Conservation (phyloP, 441 rosid genomes). For the Capsella rubella region DNA sequence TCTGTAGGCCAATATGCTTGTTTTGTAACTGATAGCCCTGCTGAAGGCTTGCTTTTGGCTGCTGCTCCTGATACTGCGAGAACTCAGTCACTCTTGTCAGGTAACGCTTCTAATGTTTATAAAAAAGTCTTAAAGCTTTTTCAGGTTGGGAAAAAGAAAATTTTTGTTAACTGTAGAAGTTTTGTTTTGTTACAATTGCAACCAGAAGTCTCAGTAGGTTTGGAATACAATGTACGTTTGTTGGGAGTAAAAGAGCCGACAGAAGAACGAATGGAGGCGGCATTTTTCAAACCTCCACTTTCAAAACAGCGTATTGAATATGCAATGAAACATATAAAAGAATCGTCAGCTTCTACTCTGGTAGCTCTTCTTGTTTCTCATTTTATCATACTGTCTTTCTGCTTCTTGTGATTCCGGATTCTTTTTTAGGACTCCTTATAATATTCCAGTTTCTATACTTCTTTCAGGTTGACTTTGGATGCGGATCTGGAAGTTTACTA, state of each 20-base stretch:
- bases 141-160: not conserved
- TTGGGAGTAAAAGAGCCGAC: slow-evolving; percentile 74
- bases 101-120: slow-evolving; percentile 54
- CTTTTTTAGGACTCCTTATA: not conserved
- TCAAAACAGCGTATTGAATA: slow-evolving; percentile 93
- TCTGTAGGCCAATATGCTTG: slow-evolving; percentile 81
- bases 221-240: slow-evolving; percentile 58
- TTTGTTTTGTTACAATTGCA: slow-evolving; percentile 14
- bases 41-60: slow-evolving; percentile 64
- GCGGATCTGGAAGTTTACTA: slow-evolving; percentile 89
- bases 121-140: not conserved
- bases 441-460: not conserved
- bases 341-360: slow-evolving; percentile 74
- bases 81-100: slow-evolving; percentile 51
- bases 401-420: slow-evolving; percentile 4
- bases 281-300: slow-evolving; percentile 90
- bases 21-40: slow-evolving; percentile 45
- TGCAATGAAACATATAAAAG: slow-evolving; percentile 77
- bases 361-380: slow-evolving; percentile 45
- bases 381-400: slow-evolving; percentile 14
- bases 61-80: slow-evolving; percentile 58
- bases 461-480: slow-evolving; percentile 84
- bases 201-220: slow-evolving; percentile 51
- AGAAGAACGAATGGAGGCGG: slow-evolving; percentile 93
- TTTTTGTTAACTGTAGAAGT: not conserved